phyloP scores from a whole-genome alignment of 2,329 filamentous ascomycete species.

The Botryotinia calthae region DNA sequence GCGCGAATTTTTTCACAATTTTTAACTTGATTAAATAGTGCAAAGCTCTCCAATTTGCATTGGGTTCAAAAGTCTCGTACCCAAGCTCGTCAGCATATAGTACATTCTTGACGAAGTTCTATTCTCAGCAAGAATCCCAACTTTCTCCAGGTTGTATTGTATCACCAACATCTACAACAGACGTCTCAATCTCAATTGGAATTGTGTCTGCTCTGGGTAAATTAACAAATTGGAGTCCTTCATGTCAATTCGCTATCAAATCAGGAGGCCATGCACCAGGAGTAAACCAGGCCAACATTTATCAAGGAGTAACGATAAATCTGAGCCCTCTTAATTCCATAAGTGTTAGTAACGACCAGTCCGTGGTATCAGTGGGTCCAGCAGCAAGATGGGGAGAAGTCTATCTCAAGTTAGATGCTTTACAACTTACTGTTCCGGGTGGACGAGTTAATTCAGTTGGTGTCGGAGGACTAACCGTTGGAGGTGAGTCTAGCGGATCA shows the following conservation, averaged over 20 bases:
- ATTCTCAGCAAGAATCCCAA: constrained; percentile 2
- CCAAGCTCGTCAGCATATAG: background rate
- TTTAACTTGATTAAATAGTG: background rate
- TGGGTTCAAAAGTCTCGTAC: background rate
- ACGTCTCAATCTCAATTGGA: background rate
- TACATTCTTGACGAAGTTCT: background rate
- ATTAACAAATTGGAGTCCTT: background rate
- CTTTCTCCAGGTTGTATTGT: background rate
- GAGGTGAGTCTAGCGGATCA: background rate
- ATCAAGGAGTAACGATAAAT: constrained; percentile 14
- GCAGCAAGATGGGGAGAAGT: constrained; percentile 13
- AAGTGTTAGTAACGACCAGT: background rate
- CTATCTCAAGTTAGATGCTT: background rate
- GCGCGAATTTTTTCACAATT: too few relatives aligned
- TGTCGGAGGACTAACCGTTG: constrained; percentile 20
- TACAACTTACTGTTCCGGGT: constrained; percentile 6
- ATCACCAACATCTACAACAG: background rate
- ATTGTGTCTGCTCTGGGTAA: background rate
- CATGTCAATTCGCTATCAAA: constrained; percentile 8
- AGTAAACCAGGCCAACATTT: background rate
- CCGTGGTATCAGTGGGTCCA: background rate
- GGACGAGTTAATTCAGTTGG: constrained; percentile 13
- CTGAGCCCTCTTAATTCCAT: background rate
- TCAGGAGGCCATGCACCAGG: background rate
- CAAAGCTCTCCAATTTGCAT: background rate